A percentile compares a stretch with the other conserved stretches of the same genome.
Conservation (phyloP, 2,329 filamentous ascomycete genomes). For the Talaromyces pinophilus region DNA sequence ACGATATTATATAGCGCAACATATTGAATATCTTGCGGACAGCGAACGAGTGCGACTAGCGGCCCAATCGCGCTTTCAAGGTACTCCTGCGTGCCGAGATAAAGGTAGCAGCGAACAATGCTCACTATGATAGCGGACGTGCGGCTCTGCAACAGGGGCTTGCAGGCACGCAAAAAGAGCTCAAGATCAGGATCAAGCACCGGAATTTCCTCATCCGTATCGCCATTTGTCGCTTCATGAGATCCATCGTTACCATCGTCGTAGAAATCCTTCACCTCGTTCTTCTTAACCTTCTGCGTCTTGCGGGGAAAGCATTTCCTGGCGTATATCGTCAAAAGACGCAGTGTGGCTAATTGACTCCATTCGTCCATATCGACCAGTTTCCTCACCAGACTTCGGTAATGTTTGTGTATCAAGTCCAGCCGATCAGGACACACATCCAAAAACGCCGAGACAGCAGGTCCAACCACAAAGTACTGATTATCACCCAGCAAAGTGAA, state of each 20-base stretch:
- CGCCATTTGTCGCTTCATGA: constrained; percentile 45
- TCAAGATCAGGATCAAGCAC: constrained; percentile 79
- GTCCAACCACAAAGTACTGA: constrained; percentile 95
- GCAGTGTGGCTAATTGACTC: constrained; percentile 83
- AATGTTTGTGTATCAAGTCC: constrained; percentile 88
- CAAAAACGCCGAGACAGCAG: constrained; percentile 84
- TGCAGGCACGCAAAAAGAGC: constrained; percentile 75
- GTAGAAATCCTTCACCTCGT: constrained; percentile 73
- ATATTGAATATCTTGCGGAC: constrained; percentile 83
- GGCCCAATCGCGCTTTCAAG: constrained; percentile 76
- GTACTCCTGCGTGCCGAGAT: constrained; percentile 78
- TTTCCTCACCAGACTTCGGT: constrained; percentile 80
- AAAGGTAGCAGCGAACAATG: constrained; percentile 79
- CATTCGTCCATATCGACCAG: constrained; percentile 99
- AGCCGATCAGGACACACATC: constrained; percentile 85
- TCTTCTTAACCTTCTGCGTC: constrained; percentile 59
- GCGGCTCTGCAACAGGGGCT: constrained; percentile 83
- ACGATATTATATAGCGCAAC: constrained; percentile 93
- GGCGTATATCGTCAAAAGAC: constrained; percentile 80
- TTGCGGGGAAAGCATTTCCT: constrained; percentile 81
- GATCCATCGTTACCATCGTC: constrained; percentile 60
- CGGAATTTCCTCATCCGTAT: constrained; percentile 56
- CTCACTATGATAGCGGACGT: constrained; percentile 91
- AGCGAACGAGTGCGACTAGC: constrained; percentile 79
- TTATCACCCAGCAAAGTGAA: constrained; percentile 78